Conservation (phyloP, 768 basidiomycete species). For the Cyclocybe cylindracea region DNA sequence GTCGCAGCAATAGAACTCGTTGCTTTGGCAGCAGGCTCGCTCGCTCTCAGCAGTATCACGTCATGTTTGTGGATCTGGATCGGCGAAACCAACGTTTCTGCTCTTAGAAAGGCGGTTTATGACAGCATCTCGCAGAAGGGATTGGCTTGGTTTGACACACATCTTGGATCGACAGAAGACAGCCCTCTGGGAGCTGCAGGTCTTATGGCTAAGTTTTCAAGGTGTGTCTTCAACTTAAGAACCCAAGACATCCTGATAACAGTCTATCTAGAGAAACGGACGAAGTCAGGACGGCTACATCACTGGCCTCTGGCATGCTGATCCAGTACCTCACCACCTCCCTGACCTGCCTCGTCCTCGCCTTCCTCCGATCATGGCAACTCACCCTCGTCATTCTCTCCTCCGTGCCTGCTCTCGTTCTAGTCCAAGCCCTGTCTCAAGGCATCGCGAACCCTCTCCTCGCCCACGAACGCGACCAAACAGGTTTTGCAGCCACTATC, state of each 20-base stretch:
- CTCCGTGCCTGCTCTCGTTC: slow-evolving; percentile 78
- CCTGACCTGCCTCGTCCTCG: slow-evolving; percentile 77
- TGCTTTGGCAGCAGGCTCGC: slow-evolving; percentile 61
- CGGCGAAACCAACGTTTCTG: slow-evolving; percentile 78
- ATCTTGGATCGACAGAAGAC: slow-evolving; percentile 57
- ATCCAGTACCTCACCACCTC: slow-evolving; percentile 83
- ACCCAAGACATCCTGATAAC: neutral
- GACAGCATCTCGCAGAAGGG: slow-evolving; percentile 63
- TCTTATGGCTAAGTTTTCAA: slow-evolving; percentile 88
- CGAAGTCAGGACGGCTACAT: slow-evolving; percentile 84
- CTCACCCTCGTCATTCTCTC: slow-evolving; percentile 93
- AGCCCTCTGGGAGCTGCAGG: slow-evolving; percentile 77
- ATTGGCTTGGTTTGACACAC: slow-evolving; percentile 92
- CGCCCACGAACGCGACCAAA: slow-evolving; percentile 63
- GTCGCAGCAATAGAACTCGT: slow-evolving; percentile 66
- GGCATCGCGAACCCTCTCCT: slow-evolving; percentile 67
- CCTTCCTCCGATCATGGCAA: slow-evolving; percentile 75
- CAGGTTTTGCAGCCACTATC: slow-evolving; percentile 71
- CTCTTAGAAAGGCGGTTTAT: slow-evolving; percentile 70
- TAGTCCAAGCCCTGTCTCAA: slow-evolving; percentile 80
- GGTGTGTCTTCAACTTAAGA: slow-evolving; percentile 39
- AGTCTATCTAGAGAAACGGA: slow-evolving; percentile 77
- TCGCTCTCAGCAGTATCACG: slow-evolving; percentile 74
- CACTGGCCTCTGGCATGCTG: slow-evolving; percentile 74
- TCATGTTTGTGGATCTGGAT: slow-evolving; percentile 85